A percentile compares a stretch with the other conserved stretches of the same genome.
Conservation (phyloP, 1,284 basidiomycete species). For the Ganoderma lingzhi region DNA sequence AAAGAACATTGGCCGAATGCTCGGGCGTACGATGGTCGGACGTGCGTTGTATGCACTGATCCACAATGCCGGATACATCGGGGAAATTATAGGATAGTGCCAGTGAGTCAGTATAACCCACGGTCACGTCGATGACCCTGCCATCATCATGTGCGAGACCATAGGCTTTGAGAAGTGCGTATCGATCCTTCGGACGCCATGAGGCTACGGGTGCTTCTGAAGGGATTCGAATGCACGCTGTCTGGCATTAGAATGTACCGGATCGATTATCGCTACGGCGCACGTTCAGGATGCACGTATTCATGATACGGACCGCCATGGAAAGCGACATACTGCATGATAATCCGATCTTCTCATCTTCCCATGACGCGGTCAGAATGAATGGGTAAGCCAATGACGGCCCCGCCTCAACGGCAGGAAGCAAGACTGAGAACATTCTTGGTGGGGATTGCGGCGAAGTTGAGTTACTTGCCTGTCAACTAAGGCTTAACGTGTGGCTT, state of each 20-base stretch:
- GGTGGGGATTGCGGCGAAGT: not conserved
- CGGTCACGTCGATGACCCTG: not conserved
- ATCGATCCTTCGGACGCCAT: slow-evolving; percentile 5
- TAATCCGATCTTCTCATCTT: not conserved
- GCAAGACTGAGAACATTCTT: slow-evolving; percentile 1
- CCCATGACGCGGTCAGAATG: not conserved
- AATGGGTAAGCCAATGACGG: slow-evolving; percentile 1
- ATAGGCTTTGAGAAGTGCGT: not conserved
- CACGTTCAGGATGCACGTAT: not conserved
- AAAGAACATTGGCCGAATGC: not conserved
- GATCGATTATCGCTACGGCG: slow-evolving; percentile 3
- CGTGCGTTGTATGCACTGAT: not conserved
- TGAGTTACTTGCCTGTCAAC: not conserved
- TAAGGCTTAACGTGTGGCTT: not conserved
- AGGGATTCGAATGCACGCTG: not conserved
- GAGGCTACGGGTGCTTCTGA: not conserved
- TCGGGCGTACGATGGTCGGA: not conserved
- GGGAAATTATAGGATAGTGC: not conserved
- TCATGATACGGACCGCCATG: not conserved
- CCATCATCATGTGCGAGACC: slow-evolving; percentile 2
- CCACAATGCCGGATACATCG: not conserved
- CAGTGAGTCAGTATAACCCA: not conserved
- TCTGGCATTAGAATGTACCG: not conserved
- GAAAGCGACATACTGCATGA: not conserved
- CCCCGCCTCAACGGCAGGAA: slow-evolving; percentile 4